Evolutionary conservation across 306 rosid species (phyloP), one percentile per base, ranked within the genome.

Genomic region (Parietaria judaica): DNA sequence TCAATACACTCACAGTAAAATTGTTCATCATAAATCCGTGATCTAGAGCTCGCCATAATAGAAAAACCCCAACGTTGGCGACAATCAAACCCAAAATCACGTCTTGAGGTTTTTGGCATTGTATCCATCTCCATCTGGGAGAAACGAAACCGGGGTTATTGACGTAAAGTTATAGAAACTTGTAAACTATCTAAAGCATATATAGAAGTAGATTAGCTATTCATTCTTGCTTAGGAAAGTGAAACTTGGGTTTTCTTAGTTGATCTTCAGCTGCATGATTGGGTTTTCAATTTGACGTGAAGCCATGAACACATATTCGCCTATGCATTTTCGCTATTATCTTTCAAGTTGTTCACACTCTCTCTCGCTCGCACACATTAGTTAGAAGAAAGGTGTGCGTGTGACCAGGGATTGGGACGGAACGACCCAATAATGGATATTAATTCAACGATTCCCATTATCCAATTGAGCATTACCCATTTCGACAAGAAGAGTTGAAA

Each of bases 61-160:
- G 55, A 69, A 72, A 92, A 72, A 92, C 80, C 61, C 80, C 94
- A 61, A 69, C 86, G 77, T 92, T 92, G 61, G 94, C 85, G 71
- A 80, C 11, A 78, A 92, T 67, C 86, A 92, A 85, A 71, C 94
- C 86, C 56, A 72, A 34, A 67, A 92, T 86, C 64, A 74, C 5
- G 23, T 74, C 81, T 74, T 46, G 13, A 60, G 72, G 36, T 38
- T 84, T 47, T 66, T 81, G 54, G 74, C 79, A 62, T 16, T 14
- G 73, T 16, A 82, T 63, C 94, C 85, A 77, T 45, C 90, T 71
- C 58, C 76, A 75, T 92, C 96, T 88, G 83, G 64, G 60, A 35
- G 16, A 3, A 23, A 68, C 45, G 35, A 69, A 54, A 78, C 76
- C 57, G 54, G 59, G 61, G 76, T 70, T 64, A 71, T 54, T n/a